These are phyloP conservation scores for Epichloe sibirici DNA, from an alignment of 2,329 filamentous ascomycete species.

Conservation along the genomic window DNA sequence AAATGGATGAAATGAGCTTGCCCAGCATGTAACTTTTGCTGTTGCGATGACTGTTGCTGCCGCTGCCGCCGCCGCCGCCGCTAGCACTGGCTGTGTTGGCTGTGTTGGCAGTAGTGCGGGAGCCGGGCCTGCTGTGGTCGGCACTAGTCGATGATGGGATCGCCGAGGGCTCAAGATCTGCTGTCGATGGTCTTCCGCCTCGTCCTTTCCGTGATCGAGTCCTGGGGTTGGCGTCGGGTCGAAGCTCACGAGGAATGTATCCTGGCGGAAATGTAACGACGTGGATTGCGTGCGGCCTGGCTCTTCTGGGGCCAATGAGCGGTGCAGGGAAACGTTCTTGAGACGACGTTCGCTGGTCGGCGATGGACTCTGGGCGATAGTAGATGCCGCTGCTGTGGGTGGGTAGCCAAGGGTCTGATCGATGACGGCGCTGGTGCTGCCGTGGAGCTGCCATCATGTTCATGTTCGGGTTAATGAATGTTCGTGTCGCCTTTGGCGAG, in stretches of 20 bases:
- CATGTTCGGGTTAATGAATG: conserved; percentile 2
- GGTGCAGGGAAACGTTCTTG: conserved; percentile 21
- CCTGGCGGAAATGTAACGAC: conserved; percentile 29
- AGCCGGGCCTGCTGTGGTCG: background rate
- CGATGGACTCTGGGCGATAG: conserved; percentile 6
- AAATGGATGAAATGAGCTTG: conserved; percentile 9
- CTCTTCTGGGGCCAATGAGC: conserved; percentile 26
- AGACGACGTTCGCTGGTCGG: conserved; percentile 2
- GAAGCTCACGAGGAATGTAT: conserved; percentile 33
- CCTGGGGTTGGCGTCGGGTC: conserved; percentile 10
- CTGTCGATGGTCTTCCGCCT: background rate
- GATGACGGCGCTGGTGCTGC: conserved; percentile 1
- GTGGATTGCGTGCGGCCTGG: conserved; percentile 29
- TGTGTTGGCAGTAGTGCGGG: conserved; percentile 8
- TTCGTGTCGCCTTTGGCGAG: background rate
- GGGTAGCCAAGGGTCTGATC: conserved; percentile 4
- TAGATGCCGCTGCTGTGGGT: conserved; percentile 5
- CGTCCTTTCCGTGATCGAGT: background rate
- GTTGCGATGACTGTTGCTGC: conserved; percentile 19
- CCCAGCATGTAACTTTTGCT: conserved; percentile 19
- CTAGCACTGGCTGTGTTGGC: conserved; percentile 30
- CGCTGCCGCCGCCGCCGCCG: conserved; percentile 30
- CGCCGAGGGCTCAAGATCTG: background rate
- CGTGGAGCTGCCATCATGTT: conserved; percentile 6
- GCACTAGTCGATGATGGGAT: background rate